Evolutionary conservation across 73 alveolate species (phyloP).

Genomic region (Paraurostyla sp.): DNA sequence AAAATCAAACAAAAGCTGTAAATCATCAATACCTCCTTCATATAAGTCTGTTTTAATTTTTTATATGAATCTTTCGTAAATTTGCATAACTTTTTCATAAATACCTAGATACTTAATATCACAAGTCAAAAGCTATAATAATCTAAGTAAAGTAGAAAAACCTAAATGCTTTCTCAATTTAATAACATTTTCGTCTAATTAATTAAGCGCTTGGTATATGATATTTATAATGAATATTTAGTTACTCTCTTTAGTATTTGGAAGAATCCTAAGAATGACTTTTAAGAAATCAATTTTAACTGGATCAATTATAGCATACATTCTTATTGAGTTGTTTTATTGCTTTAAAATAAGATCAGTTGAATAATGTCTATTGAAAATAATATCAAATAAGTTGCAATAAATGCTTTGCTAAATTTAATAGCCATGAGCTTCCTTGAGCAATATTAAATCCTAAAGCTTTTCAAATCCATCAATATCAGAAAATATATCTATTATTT

Average conservation of each 20-base stretch:
- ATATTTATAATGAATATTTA: neutral
- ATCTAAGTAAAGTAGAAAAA: neutral
- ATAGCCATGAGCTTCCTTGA: too few species aligned
- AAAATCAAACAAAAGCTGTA: neutral
- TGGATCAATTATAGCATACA: neutral
- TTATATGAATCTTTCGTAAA: neutral
- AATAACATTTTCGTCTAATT: neutral
- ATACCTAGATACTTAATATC: too few species aligned
- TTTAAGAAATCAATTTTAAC: slow-evolving; percentile 3
- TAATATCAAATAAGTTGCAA: too few species aligned
- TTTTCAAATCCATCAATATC: slow-evolving; percentile 19
- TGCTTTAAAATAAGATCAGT: neutral
- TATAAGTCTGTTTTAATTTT: neutral
- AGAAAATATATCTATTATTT: neutral
- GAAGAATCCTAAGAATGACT: neutral
- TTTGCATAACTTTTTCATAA: neutral
- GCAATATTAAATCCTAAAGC: neutral
- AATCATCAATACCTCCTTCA: slow-evolving; percentile 1
- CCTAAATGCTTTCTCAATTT: neutral
- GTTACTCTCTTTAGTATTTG: neutral
- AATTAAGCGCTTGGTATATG: neutral
- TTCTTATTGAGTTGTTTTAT: neutral
- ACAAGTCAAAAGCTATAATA: neutral
- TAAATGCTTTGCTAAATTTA: too few species aligned
- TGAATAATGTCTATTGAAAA: neutral